Evolutionary conservation across 257 asterid species (phyloP), one percentile per base, ranked within the genome.

Genomic region (Petunia secreta): DNA sequence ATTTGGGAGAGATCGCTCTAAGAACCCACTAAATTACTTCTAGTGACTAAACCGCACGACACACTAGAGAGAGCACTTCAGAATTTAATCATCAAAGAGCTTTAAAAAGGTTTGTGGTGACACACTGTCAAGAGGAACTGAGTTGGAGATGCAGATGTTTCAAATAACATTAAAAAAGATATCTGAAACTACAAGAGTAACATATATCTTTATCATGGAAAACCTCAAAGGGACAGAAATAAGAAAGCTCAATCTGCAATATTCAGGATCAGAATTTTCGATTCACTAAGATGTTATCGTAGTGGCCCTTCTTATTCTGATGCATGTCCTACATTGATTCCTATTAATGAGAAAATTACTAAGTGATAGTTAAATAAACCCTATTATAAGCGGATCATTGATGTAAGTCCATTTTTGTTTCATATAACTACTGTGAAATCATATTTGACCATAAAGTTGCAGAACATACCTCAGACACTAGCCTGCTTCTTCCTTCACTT

Each of bases 401-500:
- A 14, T 54, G 6, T 54, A 54, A 13, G 60, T 54, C 6, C 60
- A 54, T 14, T 54, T 54, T 13, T 7, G 34, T 15, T 55, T 55
- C 62, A 14, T 55, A 55, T 55, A 15, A 55, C 62, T 4, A 55
- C 4, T 55, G 60, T 4, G n/a, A 14, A 55, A 55, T 15, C 34
- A 14, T 55, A 54, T 54, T 13, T 13, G 59, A 54, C 59, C 59
- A 54, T 6, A 55, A 55, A 55, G 62, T 15, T 55, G n/a, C 34
- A 55, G 3, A 43, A 74, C 79, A 75, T 86, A 94, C 98, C 97
- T 92, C 98, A 46, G 98, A 91, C 85, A 88, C 89, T 34, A 86
- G 84, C 83, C 91, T 89, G 94, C 91, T 89, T 80, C 98, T 89
- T 86, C 97, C 95, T 88, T 92, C 96, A 81, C 89, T 75, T 34